Evolutionary conservation across 352 stramenopile species (phyloP).

Genomic region (Pythium periplocum): DNA sequence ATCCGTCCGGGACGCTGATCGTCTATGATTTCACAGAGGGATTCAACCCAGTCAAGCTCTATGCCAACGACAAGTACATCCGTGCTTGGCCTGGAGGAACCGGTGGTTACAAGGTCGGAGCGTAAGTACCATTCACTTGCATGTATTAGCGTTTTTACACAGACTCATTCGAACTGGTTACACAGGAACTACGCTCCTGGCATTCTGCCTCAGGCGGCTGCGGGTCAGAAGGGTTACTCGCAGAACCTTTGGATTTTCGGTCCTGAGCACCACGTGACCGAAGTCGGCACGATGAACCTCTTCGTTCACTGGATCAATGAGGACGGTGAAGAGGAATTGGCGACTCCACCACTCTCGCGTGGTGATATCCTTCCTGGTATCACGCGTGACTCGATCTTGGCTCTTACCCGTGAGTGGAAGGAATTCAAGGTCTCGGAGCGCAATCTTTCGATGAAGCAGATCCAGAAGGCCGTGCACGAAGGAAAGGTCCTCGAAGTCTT

Average conservation of each 20-base stretch:
- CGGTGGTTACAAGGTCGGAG: slow-evolving; percentile 91
- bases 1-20: neutral
- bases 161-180: neutral
- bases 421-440: slow-evolving; percentile 94
- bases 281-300: slow-evolving; percentile 97
- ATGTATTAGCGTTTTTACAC: too few species aligned
- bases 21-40: slow-evolving; percentile 35
- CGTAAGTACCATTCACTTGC: slow-evolving; percentile 25
- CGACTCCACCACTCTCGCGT: slow-evolving; percentile 92
- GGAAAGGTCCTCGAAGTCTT: slow-evolving; percentile 93
- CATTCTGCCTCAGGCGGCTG: slow-evolving; percentile 91
- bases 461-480: slow-evolving; percentile 89
- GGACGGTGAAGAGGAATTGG: slow-evolving; percentile 89
- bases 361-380: slow-evolving; percentile 98
- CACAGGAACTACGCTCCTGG: slow-evolving; percentile 79
- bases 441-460: slow-evolving; percentile 93
- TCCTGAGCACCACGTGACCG: slow-evolving; percentile 85
- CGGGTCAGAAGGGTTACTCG: slow-evolving; percentile 80
- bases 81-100: slow-evolving; percentile 95
- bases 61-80: slow-evolving; percentile 90
- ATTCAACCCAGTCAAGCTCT: slow-evolving; percentile 89
- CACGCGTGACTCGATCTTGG: slow-evolving; percentile 94
- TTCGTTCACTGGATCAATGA: slow-evolving; percentile 96
- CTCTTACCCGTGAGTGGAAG: slow-evolving; percentile 87
- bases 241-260: slow-evolving; percentile 96